Evolutionary conservation across 768 basidiomycete genomes (phyloP).

Genomic region (Boletus tylopilopsis): DNA sequence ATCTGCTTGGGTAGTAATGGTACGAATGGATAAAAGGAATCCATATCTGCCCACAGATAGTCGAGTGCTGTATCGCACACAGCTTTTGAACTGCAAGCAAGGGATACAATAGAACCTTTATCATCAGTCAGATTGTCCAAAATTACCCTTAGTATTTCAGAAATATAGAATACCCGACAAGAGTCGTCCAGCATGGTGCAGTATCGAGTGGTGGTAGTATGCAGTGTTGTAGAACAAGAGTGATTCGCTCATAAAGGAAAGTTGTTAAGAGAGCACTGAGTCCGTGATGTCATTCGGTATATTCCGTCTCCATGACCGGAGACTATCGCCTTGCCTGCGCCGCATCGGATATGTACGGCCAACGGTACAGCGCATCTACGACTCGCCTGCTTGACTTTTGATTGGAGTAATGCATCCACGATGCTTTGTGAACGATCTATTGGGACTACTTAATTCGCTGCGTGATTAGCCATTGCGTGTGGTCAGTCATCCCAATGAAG

Average conservation of each 20-base stretch:
- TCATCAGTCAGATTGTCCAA: conserved; percentile 11
- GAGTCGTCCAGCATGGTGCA: neutral
- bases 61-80: conserved; percentile 13
- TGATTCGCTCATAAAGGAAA: neutral
- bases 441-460: too few relatives aligned
- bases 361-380: too few relatives aligned
- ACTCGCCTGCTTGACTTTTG: too few relatives aligned
- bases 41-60: conserved; percentile 19
- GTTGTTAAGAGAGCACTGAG: too few relatives aligned
- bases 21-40: conserved; percentile 12
- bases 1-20: conserved; percentile 12
- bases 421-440: too few relatives aligned
- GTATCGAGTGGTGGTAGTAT: neutral
- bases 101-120: conserved; percentile 1
- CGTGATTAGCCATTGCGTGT: too few relatives aligned
- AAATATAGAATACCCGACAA: conserved; percentile 8
- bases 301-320: too few relatives aligned
- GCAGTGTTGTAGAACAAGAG: neutral
- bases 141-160: conserved; percentile 13
- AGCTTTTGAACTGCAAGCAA: conserved; percentile 11
- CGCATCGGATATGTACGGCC: too few relatives aligned
- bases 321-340: too few relatives aligned
- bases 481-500: too few relatives aligned
- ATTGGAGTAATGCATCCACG: too few relatives aligned
- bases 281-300: neutral